A percentile compares a stretch with the other conserved stretches of the same genome.
These are phyloP conservation scores for Kodamaea lidongshanica DNA, from an alignment of 805 yeast species.

Conservation along the genomic window DNA sequence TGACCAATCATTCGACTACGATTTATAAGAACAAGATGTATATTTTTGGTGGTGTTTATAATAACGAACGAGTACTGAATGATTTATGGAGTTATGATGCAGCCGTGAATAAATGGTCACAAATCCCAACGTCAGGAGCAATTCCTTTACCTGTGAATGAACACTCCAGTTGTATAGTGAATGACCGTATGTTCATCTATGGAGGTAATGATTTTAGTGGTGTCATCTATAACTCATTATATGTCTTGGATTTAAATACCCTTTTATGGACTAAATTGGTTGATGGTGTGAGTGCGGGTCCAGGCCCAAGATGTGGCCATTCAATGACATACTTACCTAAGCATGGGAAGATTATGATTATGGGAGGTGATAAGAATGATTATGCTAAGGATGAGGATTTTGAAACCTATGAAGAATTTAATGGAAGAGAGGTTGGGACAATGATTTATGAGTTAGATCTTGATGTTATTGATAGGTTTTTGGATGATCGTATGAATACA, in stretches of 20 bases:
- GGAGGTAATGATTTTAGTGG: constrained; percentile 87
- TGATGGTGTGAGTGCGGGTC: constrained; percentile 41
- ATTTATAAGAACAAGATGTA: constrained; percentile 72
- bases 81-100: constrained; percentile 83
- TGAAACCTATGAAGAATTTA: constrained; percentile 47
- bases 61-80: constrained; percentile 60
- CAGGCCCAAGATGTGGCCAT: constrained; percentile 90
- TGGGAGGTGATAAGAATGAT: constrained; percentile 90
- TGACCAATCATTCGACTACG: constrained; percentile 87
- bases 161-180: constrained; percentile 77
- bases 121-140: constrained; percentile 63
- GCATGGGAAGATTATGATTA: constrained; percentile 63
- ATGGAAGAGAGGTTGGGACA: constrained; percentile 47
- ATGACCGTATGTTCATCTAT: constrained; percentile 71
- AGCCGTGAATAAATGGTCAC: constrained; percentile 58
- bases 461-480: constrained; percentile 31
- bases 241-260: constrained; percentile 69
- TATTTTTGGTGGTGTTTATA: constrained; percentile 83
- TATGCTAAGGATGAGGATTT: constrained; percentile 49
- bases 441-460: constrained; percentile 61
- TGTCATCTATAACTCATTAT: constrained; percentile 55
- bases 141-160: constrained; percentile 84
- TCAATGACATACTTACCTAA: constrained; percentile 66
- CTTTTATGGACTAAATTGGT: constrained; percentile 64
- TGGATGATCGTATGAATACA: constrained; percentile 10